Conservation (phyloP, 768 basidiomycete genomes). For the Leccinum obscurum region DNA sequence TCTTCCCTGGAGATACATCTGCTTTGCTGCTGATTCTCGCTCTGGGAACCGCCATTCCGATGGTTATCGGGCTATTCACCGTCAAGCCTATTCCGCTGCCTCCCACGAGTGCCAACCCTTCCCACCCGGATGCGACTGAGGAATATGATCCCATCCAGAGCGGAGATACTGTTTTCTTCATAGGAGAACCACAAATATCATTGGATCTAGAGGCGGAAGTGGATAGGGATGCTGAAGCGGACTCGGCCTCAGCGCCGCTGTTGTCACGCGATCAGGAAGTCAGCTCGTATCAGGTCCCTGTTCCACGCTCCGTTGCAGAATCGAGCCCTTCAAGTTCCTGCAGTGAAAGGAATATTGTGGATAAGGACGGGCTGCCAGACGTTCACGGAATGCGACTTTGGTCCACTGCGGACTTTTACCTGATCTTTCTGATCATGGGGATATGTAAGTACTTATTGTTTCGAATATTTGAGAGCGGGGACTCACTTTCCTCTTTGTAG, state of each 20-base stretch:
- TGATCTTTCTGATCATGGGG: slow-evolving; percentile 54
- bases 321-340: slow-evolving; percentile 19
- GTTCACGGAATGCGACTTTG: slow-evolving; percentile 55
- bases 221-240: slow-evolving; percentile 8
- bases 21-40: slow-evolving; percentile 75
- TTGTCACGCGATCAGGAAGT: slow-evolving; percentile 20
- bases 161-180: slow-evolving; percentile 23
- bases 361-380: slow-evolving; percentile 43
- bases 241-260: slow-evolving; percentile 24
- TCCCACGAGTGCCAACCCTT: slow-evolving; percentile 24
- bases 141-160: slow-evolving; percentile 21
- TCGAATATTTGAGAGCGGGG: neutral
- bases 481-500: slow-evolving; percentile 33
- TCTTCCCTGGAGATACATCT: slow-evolving; percentile 78
- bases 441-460: slow-evolving; percentile 45
- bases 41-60: slow-evolving; percentile 75
- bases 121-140: slow-evolving; percentile 4
- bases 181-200: slow-evolving; percentile 19
- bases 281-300: slow-evolving; percentile 25
- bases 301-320: slow-evolving; percentile 20
- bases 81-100: slow-evolving; percentile 69
- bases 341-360: slow-evolving; percentile 2
- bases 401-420: slow-evolving; percentile 59
- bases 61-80: slow-evolving; percentile 75
- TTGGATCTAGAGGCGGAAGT: slow-evolving; percentile 9